Base-by-base conservation (phyloP, 192 early-diverging fungal species). In the Geranomyces variabilis region DNA sequence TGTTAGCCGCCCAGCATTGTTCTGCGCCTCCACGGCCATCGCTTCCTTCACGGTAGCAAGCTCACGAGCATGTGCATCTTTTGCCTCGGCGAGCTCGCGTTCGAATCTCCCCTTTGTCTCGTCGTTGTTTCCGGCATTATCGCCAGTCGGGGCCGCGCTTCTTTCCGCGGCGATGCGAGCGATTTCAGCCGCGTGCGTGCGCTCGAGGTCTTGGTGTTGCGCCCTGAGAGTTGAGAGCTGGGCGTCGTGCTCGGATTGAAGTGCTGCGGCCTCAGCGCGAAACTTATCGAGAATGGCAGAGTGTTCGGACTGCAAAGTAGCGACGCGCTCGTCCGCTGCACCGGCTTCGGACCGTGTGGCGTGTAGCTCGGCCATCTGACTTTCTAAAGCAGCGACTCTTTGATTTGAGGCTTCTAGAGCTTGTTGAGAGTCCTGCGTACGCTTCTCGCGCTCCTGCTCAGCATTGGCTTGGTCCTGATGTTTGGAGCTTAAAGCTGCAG, bases 271-370 rank as follows among this genome's bases (percentile, higher is more conserved):
- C 10, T 41, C 36, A 10, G 36, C 36, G 5, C 36, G 36, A 10
- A 41, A 10, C 3, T 3, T 41, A 3, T 41, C 36, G 10, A 41
- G 3, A 3, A 41, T 41, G 36, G 36, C 36, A 41, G 36, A 3
- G 36, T 70, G 17, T 70, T 45, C 47, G 51, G 44, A 26, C 59
- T 67, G 47, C 36, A 51, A 66, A 70, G 44, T 28, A 29, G 43
- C 33, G 17, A 69, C n/a, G 15, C 26, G 28, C 21, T 67, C 6
- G 41, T 55, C 69, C 56, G 43, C 9, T 62, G 28, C 4, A 36
- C 3, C 59, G 30, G 33, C 28, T 14, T 21, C 51, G 6, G 10
- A 43, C 63, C 1, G 36, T 62, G 2, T 19, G 10, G n/a, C 29
- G 26, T 12, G 41, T n/a, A 15, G 33, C 26, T n/a, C 57, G 12